Evolutionary conservation across 2,329 filamentous ascomycete genomes (phyloP).

Genomic region (Clonostachys byssicola): DNA sequence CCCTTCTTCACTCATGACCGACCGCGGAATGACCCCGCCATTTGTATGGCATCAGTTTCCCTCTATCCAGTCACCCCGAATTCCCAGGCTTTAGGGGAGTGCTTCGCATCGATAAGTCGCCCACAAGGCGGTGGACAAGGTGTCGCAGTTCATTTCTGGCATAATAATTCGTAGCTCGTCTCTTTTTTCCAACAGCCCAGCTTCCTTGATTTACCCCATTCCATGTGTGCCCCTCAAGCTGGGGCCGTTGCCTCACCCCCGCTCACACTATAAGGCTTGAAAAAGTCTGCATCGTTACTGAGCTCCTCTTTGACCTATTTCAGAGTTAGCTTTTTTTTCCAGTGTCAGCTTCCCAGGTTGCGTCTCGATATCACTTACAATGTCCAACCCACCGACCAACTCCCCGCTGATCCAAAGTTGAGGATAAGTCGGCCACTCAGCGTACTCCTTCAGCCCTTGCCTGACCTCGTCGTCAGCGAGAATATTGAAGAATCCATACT

Average conservation of each 20-base stretch:
- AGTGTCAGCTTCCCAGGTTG: neutral
- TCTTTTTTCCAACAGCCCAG: no score
- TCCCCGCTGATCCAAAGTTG: slow-evolving; percentile 92
- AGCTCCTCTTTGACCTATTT: slow-evolving; percentile 88
- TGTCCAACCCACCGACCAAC: slow-evolving; percentile 89
- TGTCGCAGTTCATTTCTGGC: no score
- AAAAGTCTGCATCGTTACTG: slow-evolving; percentile 75
- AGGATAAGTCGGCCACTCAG: slow-evolving; percentile 98
- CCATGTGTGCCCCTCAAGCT: slow-evolving; percentile 15
- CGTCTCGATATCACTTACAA: slow-evolving; percentile 57
- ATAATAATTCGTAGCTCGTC: no score
- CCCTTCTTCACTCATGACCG: no score
- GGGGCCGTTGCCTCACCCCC: slow-evolving; percentile 27
- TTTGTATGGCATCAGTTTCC: no score
- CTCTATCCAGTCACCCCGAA: no score
- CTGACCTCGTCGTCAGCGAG: slow-evolving; percentile 95
- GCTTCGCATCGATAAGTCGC: no score
- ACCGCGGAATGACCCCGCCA: no score
- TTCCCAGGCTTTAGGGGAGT: no score
- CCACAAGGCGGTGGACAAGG: no score
- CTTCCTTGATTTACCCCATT: neutral
- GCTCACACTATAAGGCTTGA: slow-evolving; percentile 65
- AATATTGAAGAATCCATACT: slow-evolving; percentile 99
- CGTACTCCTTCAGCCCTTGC: slow-evolving; percentile 92
- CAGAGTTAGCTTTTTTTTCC: neutral